Percentiles rank a stretch among this genome's conserved stretches.
phyloP scores from a whole-genome alignment of 1,284 basidiomycete species.

The Chiua sp. region DNA sequence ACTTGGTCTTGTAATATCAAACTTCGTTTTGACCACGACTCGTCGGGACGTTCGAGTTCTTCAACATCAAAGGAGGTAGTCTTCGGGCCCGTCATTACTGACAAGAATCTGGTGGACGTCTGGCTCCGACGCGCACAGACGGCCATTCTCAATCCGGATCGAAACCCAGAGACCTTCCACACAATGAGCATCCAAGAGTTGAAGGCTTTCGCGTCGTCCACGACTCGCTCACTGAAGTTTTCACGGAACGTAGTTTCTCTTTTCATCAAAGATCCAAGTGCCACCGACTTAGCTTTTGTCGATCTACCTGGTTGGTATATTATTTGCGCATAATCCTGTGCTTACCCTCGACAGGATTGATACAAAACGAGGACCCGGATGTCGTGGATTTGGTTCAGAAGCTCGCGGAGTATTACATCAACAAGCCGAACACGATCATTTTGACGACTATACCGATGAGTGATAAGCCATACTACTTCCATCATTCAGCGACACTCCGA shows the following conservation, averaged over 20 bases:
- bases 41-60: conserved; percentile 24
- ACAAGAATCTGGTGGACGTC: conserved; percentile 51
- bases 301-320: conserved; percentile 51
- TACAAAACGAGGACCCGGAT: conserved; percentile 54
- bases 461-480: conserved; percentile 41
- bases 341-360: conserved; percentile 46
- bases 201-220: conserved; percentile 15
- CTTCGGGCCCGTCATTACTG: conserved; percentile 46
- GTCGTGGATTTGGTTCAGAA: conserved; percentile 51
- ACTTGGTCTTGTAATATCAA: conserved; percentile 59
- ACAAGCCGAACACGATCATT: conserved; percentile 54
- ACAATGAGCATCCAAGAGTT: conserved; percentile 39
- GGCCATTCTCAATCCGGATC: conserved; percentile 56
- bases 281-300: conserved; percentile 54
- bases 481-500: neutral
- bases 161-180: conserved; percentile 39
- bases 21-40: conserved; percentile 48
- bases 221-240: conserved; percentile 43
- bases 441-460: conserved; percentile 67
- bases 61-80: conserved; percentile 16
- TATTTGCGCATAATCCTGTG: neutral
- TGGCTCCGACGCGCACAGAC: conserved; percentile 64
- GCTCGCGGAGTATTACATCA: conserved; percentile 53
- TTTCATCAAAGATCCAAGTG: conserved; percentile 48
- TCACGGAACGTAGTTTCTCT: conserved; percentile 62